Evolutionary conservation across 2,329 filamentous ascomycete genomes (phyloP).

Genomic region (Torrubiellomyces zombiae): DNA sequence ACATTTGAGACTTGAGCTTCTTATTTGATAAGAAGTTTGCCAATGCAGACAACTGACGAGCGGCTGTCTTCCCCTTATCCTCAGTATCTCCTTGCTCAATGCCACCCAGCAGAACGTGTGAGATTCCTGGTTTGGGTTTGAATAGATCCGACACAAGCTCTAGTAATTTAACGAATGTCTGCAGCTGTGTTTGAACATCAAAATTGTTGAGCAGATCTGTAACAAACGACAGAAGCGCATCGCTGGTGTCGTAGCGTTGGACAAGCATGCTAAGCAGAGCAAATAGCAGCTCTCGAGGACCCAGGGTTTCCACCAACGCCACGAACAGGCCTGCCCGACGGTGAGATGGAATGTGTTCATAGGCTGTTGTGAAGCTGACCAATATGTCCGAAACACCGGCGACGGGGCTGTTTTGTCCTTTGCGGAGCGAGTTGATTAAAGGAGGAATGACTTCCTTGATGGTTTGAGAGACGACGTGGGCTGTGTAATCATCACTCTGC

Average conservation of each 20-base stretch:
- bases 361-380: slow-evolving; percentile 91
- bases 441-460: slow-evolving; percentile 89
- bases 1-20: slow-evolving; percentile 37
- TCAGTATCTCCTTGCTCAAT: slow-evolving; percentile 28
- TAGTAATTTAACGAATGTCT: slow-evolving; percentile 62
- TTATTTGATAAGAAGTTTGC: slow-evolving; percentile 41
- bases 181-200: slow-evolving; percentile 56
- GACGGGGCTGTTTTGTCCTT: slow-evolving; percentile 61
- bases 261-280: slow-evolving; percentile 77
- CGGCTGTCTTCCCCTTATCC: slow-evolving; percentile 32
- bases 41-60: slow-evolving; percentile 38
- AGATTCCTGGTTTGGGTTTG: slow-evolving; percentile 56
- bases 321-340: slow-evolving; percentile 69
- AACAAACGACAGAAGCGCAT: slow-evolving; percentile 58
- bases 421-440: slow-evolving; percentile 68
- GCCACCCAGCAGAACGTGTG: slow-evolving; percentile 51
- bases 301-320: slow-evolving; percentile 70
- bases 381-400: slow-evolving; percentile 76
- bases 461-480: slow-evolving; percentile 87
- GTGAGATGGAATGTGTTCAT: slow-evolving; percentile 86
- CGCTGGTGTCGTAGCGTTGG: slow-evolving; percentile 71
- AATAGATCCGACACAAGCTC: slow-evolving; percentile 61
- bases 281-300: slow-evolving; percentile 73
- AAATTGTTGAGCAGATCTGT: slow-evolving; percentile 59
- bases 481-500: slow-evolving; percentile 92